Base-by-base conservation (phyloP, 2,329 filamentous ascomycete species). In the Pestalotiopsis fici region DNA sequence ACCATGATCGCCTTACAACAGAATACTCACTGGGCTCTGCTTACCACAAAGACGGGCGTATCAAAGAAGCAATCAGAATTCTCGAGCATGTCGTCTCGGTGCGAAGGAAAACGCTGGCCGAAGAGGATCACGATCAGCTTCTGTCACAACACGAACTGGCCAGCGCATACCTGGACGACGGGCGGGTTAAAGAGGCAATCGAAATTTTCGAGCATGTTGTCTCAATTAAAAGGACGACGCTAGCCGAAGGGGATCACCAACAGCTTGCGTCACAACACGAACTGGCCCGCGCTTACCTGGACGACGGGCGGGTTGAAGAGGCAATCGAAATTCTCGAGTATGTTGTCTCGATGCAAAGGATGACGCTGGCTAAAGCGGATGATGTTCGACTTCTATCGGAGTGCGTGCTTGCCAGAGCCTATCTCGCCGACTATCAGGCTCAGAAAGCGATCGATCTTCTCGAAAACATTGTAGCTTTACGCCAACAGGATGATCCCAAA, bases 321-420 rank as follows among this genome's bases (percentile, higher is more conserved):
- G 74, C 75, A 3, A 68, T 74, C 3, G n/a, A 68, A 57, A 59
- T 76, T 13, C 66, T 75, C 1, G 69, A 74, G 64, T 67, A 74
- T 56, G 70, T 74, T 18, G 72, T 74, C 15, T 28, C 27, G 7
- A 25, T 70, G 5, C 2, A 28, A 54, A 64, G 68, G 43, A 35
- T 27, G 27, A 62, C 57, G 43, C 25, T 71, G 2, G 50, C 35
- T 4, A 65, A 69, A 6, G 59, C 68, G 2, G 39, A 74, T 55
- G 6, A 15, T 25, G 1, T n/a, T 67, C 65, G 70, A 65, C 25
- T 69, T 31, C 4, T 31, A 7, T 67, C 70, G n/a, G 55, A 66
- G 59, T 23, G 66, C 3, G 18, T 9, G n/a, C 64, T 68, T 4
- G 67, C 64, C 2, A 1, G 13, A 9, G 61, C 28, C 54, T 64